Evolutionary conservation across 2,329 filamentous ascomycete species (phyloP).

Genomic region (Fusarium sarcochroum): DNA sequence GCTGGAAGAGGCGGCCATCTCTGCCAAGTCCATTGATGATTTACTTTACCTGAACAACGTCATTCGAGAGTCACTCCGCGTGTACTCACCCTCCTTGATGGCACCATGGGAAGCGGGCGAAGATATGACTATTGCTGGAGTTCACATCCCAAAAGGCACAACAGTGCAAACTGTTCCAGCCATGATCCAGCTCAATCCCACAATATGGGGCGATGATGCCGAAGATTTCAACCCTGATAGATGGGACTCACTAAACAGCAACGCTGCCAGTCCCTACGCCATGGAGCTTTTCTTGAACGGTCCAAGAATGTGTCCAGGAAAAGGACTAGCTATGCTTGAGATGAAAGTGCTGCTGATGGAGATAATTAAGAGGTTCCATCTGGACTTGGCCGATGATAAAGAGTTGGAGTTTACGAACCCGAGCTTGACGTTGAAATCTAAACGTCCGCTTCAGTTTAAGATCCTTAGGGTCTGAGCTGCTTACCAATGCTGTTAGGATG

Average conservation of each 20-base stretch:
- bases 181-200: constrained; percentile 23
- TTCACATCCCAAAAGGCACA: constrained; percentile 22
- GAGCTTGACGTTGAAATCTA: constrained; percentile 16
- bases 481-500: too few relatives aligned
- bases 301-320: constrained; percentile 31
- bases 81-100: constrained; percentile 21
- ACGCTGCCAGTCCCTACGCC: constrained; percentile 7
- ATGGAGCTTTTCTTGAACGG: constrained; percentile 26
- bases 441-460: neutral
- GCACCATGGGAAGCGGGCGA: constrained; percentile 26
- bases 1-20: fast-evolving
- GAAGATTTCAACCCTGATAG: constrained; percentile 6
- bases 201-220: constrained; percentile 20
- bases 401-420: constrained; percentile 19
- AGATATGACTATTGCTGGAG: neutral
- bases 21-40: constrained; percentile 14
- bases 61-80: constrained; percentile 20
- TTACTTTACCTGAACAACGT: constrained; percentile 26
- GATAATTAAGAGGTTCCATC: constrained; percentile 14
- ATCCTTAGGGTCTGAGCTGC: neutral
- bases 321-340: constrained; percentile 23
- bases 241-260: neutral
- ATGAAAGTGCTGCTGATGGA: constrained; percentile 22
- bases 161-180: constrained; percentile 23
- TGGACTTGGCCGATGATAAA: neutral